These are phyloP conservation scores for Dioscorea alata DNA, from an alignment of 106 monocot species.

Conservation along the genomic window DNA sequence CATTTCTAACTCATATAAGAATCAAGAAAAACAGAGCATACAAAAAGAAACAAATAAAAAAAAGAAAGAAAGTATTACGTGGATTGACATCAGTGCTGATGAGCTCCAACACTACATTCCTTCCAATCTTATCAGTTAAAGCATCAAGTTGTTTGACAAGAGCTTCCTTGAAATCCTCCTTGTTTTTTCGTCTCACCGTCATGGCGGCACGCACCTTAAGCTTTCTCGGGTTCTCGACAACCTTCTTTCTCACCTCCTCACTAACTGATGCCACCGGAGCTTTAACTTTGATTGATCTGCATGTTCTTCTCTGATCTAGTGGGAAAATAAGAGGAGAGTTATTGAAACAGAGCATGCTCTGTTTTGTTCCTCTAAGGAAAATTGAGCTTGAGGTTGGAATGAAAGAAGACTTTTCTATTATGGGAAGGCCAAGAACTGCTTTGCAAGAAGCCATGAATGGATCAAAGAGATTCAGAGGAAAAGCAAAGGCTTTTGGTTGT, in stretches of 20 bases:
- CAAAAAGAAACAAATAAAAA: not conserved
- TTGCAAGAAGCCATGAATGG: slow-evolving; percentile 8
- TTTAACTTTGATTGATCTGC: not conserved
- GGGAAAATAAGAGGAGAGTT: slow-evolving; percentile 1
- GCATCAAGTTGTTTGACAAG: slow-evolving; percentile 55
- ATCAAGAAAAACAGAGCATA: not conserved
- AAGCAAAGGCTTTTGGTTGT: too few species aligned
- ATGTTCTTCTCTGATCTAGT: slow-evolving; percentile 1
- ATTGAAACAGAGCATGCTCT: slow-evolving; percentile 7
- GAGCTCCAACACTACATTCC: slow-evolving; percentile 67
- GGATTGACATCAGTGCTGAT: slow-evolving; percentile 66
- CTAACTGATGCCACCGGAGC: slow-evolving; percentile 30
- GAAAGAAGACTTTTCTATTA: slow-evolving; percentile 19
- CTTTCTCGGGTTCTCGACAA: slow-evolving; percentile 24
- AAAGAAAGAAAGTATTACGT: slow-evolving; percentile 19
- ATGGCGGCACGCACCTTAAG: slow-evolving; percentile 54
- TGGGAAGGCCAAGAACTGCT: slow-evolving; percentile 9
- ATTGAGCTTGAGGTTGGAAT: slow-evolving; percentile 3
- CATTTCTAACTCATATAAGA: not conserved
- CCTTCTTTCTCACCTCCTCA: slow-evolving; percentile 33
- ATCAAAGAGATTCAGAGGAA: too few species aligned
- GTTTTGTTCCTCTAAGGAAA: not conserved
- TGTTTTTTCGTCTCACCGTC: slow-evolving; percentile 67
- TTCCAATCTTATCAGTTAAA: slow-evolving; percentile 59
- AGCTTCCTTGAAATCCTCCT: slow-evolving; percentile 55